Conservation (phyloP, 2,329 filamentous ascomycete genomes). For the Fusarium pseudocircinatum region DNA sequence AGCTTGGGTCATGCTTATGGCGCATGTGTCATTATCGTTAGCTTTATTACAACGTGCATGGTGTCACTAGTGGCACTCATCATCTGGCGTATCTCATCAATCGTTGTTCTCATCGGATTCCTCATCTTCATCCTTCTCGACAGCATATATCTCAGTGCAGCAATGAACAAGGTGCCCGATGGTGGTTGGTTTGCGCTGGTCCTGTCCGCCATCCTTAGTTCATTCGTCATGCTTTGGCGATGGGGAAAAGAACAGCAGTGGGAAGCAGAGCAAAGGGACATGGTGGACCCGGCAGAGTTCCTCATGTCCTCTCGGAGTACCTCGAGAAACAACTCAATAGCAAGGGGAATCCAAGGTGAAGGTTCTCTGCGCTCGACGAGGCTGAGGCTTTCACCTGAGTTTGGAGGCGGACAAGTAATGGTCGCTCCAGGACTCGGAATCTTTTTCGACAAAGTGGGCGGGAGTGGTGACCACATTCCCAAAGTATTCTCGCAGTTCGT, state of each 20-base stretch:
- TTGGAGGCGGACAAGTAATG: conserved; percentile 55
- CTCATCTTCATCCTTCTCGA: conserved; percentile 73
- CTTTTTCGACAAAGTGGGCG: conserved; percentile 81
- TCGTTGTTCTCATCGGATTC: conserved; percentile 69
- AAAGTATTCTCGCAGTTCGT: conserved; percentile 74
- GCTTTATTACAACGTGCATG: conserved; percentile 81
- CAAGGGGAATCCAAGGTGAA: conserved; percentile 22
- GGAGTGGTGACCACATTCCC: conserved; percentile 61
- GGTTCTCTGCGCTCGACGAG: conserved; percentile 33
- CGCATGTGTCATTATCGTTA: conserved; percentile 82
- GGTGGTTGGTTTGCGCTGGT: conserved; percentile 83
- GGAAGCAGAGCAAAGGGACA: conserved; percentile 72
- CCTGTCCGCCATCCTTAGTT: conserved; percentile 69
- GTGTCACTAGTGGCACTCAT: conserved; percentile 76
- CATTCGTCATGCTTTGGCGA: conserved; percentile 78
- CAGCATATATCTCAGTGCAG: conserved; percentile 74
- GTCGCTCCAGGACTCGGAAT: conserved; percentile 70
- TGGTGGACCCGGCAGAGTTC: conserved; percentile 58
- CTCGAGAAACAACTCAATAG: conserved; percentile 39
- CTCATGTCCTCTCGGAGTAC: conserved; percentile 38
- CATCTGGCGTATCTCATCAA: conserved; percentile 72
- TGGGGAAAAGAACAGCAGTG: conserved; percentile 84
- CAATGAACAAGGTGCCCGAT: conserved; percentile 76
- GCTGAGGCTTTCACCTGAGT: conserved; percentile 48
- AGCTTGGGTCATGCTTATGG: conserved; percentile 79